These are phyloP conservation scores for Remersonia thermophila DNA, from an alignment of 2,329 filamentous ascomycete genomes.

Conservation along the genomic window DNA sequence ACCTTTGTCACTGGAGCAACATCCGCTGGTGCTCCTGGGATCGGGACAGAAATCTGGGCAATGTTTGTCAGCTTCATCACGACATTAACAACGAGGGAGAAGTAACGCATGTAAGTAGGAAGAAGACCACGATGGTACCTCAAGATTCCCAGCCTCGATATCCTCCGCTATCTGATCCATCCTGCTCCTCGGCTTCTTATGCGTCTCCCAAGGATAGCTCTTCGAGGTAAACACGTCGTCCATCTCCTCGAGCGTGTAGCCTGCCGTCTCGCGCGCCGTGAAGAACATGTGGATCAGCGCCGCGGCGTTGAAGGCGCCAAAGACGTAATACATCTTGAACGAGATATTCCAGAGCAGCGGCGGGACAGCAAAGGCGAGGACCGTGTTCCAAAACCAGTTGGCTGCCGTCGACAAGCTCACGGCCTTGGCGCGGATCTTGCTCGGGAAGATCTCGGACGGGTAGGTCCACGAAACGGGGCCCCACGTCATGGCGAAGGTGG, in stretches of 20 bases:
- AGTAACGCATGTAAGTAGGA: no score
- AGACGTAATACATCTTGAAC: constrained; percentile 54
- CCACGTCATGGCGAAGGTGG: constrained; percentile 47
- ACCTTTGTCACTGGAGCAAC: no score
- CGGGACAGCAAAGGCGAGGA: constrained; percentile 41
- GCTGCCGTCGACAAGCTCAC: constrained; percentile 29
- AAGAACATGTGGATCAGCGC: constrained; percentile 60
- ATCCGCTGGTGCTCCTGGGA: no score
- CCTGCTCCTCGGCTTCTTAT: constrained; percentile 28
- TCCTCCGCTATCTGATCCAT: constrained; percentile 35
- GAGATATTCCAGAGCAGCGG: constrained; percentile 39
- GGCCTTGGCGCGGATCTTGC: constrained; percentile 31
- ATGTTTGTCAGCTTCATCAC: no score
- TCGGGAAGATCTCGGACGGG: constrained; percentile 34
- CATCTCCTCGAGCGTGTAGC: constrained; percentile 66
- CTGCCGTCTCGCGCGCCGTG: constrained; percentile 51
- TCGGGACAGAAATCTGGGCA: no score
- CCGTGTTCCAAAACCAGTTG: constrained; percentile 37
- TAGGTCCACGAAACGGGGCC: constrained; percentile 39
- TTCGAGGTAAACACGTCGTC: constrained; percentile 58
- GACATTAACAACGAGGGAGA: no score
- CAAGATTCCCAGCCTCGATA: constrained; percentile 34
- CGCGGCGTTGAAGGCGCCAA: constrained; percentile 56
- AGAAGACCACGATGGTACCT: constrained; percentile 23
- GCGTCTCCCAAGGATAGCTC: constrained; percentile 44